A percentile compares a stretch with the other conserved stretches of the same genome.
These are phyloP conservation scores for Sextonia rubra DNA, from an alignment of 164 flowering plant genomes.

Conservation along the genomic window DNA sequence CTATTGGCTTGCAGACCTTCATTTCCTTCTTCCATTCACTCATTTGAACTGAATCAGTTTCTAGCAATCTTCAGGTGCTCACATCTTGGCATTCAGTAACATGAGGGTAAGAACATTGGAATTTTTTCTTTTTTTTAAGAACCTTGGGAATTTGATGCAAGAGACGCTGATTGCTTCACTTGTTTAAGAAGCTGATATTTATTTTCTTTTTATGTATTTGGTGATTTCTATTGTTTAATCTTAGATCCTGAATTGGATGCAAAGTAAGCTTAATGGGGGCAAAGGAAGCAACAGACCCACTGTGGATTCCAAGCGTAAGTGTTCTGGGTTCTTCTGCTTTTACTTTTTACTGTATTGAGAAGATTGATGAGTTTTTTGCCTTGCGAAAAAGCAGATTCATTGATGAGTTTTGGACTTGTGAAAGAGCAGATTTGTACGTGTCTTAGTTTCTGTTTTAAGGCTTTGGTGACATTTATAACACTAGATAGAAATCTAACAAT, in stretches of 20 bases:
- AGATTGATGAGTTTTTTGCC: background rate
- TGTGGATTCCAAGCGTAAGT: constrained; percentile 9
- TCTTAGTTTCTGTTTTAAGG: too few species aligned
- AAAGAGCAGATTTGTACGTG: too few species aligned
- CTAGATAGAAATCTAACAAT: too few species aligned
- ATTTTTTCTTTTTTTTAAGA: background rate
- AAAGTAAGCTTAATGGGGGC: constrained; percentile 41
- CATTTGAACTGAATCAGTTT: background rate
- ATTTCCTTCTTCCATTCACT: background rate
- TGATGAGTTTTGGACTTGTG: background rate
- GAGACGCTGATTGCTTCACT: background rate
- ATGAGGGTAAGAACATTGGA: constrained; percentile 16
- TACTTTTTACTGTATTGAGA: too few species aligned
- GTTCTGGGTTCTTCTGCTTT: background rate
- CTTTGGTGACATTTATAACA: too few species aligned
- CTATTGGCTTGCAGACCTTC: constrained; percentile 21
- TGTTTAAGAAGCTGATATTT: background rate
- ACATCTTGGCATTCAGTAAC: background rate
- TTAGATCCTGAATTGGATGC: constrained; percentile 67
- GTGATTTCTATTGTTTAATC: constrained; percentile 9
- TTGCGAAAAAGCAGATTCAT: too few species aligned
- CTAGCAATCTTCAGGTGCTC: background rate
- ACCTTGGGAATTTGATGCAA: too few species aligned
- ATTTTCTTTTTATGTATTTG: background rate
- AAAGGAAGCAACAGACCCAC: constrained; percentile 25